phyloP scores from a whole-genome alignment of 2,329 filamentous ascomycete genomes.

The Pseudocercospora fuligena region DNA sequence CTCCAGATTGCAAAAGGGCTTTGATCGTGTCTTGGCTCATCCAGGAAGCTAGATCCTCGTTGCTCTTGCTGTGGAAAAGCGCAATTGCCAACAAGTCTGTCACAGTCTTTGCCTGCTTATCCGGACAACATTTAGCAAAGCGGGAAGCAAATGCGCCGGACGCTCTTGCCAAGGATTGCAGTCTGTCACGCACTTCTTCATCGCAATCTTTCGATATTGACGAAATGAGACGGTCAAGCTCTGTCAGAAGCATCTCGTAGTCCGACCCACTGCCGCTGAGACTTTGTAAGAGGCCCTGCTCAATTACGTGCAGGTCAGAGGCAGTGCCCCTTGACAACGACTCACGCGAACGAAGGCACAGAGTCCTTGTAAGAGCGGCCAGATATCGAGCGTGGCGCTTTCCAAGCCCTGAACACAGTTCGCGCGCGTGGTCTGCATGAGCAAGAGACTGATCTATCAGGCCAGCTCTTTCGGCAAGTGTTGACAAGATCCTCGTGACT shows the following conservation, averaged over 20 bases:
- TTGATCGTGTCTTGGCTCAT: constrained; percentile 64
- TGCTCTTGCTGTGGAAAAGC: constrained; percentile 23
- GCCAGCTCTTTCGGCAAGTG: constrained; percentile 27
- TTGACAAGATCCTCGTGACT: constrained; percentile 25
- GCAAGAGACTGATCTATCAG: constrained; percentile 13
- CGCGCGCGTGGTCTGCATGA: constrained; percentile 22
- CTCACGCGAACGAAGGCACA: not conserved
- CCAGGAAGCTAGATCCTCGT: constrained; percentile 34
- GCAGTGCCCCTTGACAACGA: not conserved
- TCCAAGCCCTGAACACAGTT: constrained; percentile 23
- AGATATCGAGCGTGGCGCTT: constrained; percentile 28
- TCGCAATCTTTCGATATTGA: not conserved
- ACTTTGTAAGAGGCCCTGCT: constrained; percentile 21
- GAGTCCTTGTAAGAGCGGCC: constrained; percentile 19
- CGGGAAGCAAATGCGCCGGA: constrained; percentile 38
- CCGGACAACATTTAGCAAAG: constrained; percentile 33
- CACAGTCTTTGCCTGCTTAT: constrained; percentile 19
- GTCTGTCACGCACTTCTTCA: not conserved
- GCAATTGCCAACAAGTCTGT: constrained; percentile 31
- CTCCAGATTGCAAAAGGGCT: constrained; percentile 63
- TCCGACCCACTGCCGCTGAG: constrained; percentile 32
- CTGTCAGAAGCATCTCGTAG: constrained; percentile 35
- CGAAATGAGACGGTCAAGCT: constrained; percentile 26
- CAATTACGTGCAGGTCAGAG: constrained; percentile 12
- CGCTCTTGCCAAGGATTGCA: constrained; percentile 13